phyloP scores from a whole-genome alignment of 345 rosid genomes.

The Firmiana major region DNA sequence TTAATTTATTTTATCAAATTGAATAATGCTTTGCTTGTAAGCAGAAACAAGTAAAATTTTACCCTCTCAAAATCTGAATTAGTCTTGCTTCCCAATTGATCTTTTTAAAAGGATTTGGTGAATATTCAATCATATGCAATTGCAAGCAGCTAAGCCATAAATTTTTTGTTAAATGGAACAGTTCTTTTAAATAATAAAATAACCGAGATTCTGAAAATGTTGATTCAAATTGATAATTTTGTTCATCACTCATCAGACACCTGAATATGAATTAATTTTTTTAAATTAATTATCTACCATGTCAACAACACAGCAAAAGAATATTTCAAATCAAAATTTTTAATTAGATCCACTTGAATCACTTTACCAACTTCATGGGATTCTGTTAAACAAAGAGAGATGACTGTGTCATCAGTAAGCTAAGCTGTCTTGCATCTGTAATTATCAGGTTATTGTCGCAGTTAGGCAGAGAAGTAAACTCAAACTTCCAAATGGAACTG shows the following conservation, averaged over 20 bases:
- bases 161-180: background rate
- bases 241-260: background rate
- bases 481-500: background rate
- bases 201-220: background rate
- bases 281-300: background rate
- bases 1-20: too few relatives aligned
- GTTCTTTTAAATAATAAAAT: background rate
- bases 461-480: background rate
- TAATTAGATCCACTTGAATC: background rate
- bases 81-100: too few relatives aligned
- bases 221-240: background rate
- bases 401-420: background rate
- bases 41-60: too few relatives aligned
- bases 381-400: background rate
- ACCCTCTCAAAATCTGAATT: background rate
- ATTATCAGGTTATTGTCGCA: background rate
- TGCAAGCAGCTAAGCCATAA: background rate
- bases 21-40: too few relatives aligned
- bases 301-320: background rate
- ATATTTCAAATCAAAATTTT: background rate
- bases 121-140: background rate
- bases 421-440: background rate
- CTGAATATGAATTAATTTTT: background rate
- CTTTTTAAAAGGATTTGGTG: too few relatives aligned
- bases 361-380: background rate